Evolutionary conservation across 352 stramenopile species (phyloP), one percentile per base, ranked within the genome.

Genomic region (Pilasporangium apinafurcum): DNA sequence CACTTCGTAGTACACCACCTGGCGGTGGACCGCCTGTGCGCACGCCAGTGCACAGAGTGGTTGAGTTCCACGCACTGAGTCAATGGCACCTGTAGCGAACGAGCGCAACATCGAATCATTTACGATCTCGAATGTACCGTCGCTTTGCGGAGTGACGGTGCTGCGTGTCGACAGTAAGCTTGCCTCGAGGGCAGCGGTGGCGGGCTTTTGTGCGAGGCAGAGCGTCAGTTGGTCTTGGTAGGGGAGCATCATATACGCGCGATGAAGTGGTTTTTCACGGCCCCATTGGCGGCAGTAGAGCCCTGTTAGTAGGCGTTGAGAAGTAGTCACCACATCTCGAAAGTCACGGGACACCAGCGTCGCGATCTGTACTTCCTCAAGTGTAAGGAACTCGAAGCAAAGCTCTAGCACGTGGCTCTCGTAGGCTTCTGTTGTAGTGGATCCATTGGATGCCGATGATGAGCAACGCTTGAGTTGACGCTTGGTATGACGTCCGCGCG

Each of bases 101-200:
- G 64, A 83, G 32, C 82, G 77, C 44, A 94, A 62, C 65, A 92
- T 84, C 41, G 82, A 94, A 55, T 89, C 84, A 64, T 94, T 94
- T 25, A 71, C 27, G 17, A 94, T 58, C 5, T 60, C 58, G 46
- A 65, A 65, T 25, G 56, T 81, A 39, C 59, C 63, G 34, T 84
- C 46, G 14, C 38, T 17, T 9, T 63, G 53, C 24, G 56, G 39
- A 13, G 53, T 79, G 10, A 83, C 62, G 1, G 52, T 42, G 38
- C 78, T 81, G 41, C 81, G 78, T 24, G 78, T 88, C 40, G 73
- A 69, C 42, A 93, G 53, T 43, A 62, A 45, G 48, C 83, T n/a
- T n/a, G n/a, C 80, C 24, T 36, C 18, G n/a, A 35, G n/a, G n/a
- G n/a, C n/a, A n/a, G n/a, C n/a, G n/a, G n/a, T 30, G 24, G 31